A percentile compares a stretch with the other conserved stretches of the same genome.
Conservation (phyloP, 116 monocot genomes). For the Papilionanthe hybrid region DNA sequence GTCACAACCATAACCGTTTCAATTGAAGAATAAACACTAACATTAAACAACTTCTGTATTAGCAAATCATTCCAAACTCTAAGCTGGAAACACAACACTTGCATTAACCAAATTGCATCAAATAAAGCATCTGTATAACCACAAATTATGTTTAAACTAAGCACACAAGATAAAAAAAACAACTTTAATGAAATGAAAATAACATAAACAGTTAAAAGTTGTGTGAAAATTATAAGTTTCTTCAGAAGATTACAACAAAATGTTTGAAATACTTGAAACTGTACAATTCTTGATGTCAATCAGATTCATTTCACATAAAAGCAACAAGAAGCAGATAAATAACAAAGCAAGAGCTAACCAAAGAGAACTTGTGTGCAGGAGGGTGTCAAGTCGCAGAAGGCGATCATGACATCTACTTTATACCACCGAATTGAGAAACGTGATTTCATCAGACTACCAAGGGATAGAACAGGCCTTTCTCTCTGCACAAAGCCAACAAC, state of each 20-base stretch:
- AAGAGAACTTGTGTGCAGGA: conserved; percentile 51
- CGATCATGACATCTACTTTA: conserved; percentile 31
- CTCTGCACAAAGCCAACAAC: conserved; percentile 46
- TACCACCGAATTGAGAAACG: conserved; percentile 52
- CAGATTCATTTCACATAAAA: conserved; percentile 3
- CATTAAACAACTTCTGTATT: background rate
- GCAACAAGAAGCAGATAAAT: background rate
- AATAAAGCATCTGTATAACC: background rate
- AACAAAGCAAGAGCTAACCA: conserved; percentile 20
- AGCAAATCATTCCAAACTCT: background rate
- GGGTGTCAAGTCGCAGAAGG: conserved; percentile 51
- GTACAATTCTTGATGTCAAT: background rate
- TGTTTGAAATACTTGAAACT: background rate
- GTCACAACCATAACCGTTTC: background rate
- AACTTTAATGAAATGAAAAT: background rate
- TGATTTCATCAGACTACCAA: conserved; percentile 7
- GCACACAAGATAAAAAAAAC: background rate
- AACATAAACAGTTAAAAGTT: background rate
- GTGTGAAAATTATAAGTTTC: too few relatives aligned
- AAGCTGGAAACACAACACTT: background rate
- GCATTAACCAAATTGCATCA: background rate
- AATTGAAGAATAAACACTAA: background rate
- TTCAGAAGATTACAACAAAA: background rate
- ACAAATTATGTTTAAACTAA: conserved; percentile 2
- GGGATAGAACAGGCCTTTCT: background rate